Percentiles rank a stretch among this genome's conserved stretches.
Evolutionary conservation across 176 grass and related monocot species (phyloP).

Genomic region (Eleusine coracana): DNA sequence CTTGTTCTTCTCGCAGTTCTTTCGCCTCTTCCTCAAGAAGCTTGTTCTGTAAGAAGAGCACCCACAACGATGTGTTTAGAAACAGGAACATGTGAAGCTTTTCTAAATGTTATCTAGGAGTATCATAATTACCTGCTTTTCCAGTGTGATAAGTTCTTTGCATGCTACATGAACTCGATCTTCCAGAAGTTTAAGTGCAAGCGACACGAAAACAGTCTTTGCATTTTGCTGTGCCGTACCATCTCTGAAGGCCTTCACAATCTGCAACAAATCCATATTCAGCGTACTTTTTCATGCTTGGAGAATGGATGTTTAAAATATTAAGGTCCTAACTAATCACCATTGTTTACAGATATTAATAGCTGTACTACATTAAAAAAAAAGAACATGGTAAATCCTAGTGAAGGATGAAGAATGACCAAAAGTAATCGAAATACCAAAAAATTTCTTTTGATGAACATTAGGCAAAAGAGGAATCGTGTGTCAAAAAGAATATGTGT

Average conservation of each 20-base stretch:
- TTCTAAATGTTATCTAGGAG: slow-evolving; percentile 25
- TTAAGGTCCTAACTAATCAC: neutral
- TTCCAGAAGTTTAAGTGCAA: slow-evolving; percentile 78
- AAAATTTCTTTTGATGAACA: neutral
- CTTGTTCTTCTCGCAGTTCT: slow-evolving; percentile 86
- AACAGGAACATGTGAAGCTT: neutral
- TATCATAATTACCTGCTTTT: slow-evolving; percentile 76
- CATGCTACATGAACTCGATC: slow-evolving; percentile 80
- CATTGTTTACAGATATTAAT: neutral
- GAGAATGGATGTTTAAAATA: slow-evolving; percentile 9
- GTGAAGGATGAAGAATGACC: too few species aligned
- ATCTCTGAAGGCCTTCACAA: slow-evolving; percentile 93
- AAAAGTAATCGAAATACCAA: neutral
- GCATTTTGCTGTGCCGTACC: slow-evolving; percentile 72
- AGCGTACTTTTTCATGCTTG: neutral
- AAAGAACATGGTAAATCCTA: neutral
- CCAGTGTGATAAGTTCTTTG: slow-evolving; percentile 95
- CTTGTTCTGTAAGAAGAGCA: slow-evolving; percentile 62
- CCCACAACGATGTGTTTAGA: slow-evolving; percentile 18
- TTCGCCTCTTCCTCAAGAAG: slow-evolving; percentile 98
- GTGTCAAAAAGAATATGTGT: neutral
- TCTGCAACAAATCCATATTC: slow-evolving; percentile 50
- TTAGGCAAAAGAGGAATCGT: slow-evolving; percentile 1
- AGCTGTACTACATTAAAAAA: slow-evolving; percentile 19
- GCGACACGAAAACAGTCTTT: slow-evolving; percentile 72